Percentiles rank a stretch among this genome's conserved stretches.
phyloP scores from a whole-genome alignment of 2,329 filamentous ascomycete species.

The Proliferodiscus dingleyae region DNA sequence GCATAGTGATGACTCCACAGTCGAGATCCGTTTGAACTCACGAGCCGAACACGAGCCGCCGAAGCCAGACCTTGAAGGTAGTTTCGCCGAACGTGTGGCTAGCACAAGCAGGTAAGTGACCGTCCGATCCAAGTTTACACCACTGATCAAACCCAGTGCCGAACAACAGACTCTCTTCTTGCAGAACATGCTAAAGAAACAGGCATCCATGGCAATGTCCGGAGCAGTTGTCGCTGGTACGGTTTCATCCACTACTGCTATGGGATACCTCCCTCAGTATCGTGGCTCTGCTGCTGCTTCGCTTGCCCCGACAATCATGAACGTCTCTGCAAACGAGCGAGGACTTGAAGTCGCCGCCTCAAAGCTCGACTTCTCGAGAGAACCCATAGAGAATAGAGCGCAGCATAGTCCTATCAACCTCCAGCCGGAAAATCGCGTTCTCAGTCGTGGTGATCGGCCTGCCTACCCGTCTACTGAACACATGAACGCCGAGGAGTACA shows the following conservation, averaged over 20 bases:
- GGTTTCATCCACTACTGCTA: constrained; percentile 29
- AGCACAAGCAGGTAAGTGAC: constrained; percentile 23
- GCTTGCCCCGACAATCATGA: constrained; percentile 25
- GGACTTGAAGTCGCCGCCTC: constrained; percentile 5
- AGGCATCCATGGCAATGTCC: constrained; percentile 17
- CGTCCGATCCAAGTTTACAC: not conserved
- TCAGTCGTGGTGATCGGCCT: constrained; percentile 8
- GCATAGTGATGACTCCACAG: constrained; percentile 15
- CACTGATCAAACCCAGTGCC: constrained; percentile 8
- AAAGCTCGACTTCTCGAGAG: constrained; percentile 8
- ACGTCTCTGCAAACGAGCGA: constrained; percentile 6
- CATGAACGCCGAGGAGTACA: constrained; percentile 21
- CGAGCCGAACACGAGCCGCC: constrained; percentile 12
- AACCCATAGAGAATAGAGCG: not conserved
- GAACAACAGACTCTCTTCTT: constrained; percentile 30
- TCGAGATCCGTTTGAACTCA: constrained; percentile 18
- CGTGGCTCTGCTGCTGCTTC: constrained; percentile 30
- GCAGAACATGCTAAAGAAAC: constrained; percentile 30
- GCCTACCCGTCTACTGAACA: constrained; percentile 5
- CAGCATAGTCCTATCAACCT: constrained; percentile 5
- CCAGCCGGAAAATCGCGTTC: constrained; percentile 20
- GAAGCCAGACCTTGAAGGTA: constrained; percentile 10
- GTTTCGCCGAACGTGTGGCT: constrained; percentile 23
- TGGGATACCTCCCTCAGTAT: constrained; percentile 31
- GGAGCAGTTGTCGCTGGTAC: constrained; percentile 26